These are phyloP conservation scores for Rhodotorula babjevae DNA, from an alignment of 768 basidiomycete genomes.

Conservation along the genomic window DNA sequence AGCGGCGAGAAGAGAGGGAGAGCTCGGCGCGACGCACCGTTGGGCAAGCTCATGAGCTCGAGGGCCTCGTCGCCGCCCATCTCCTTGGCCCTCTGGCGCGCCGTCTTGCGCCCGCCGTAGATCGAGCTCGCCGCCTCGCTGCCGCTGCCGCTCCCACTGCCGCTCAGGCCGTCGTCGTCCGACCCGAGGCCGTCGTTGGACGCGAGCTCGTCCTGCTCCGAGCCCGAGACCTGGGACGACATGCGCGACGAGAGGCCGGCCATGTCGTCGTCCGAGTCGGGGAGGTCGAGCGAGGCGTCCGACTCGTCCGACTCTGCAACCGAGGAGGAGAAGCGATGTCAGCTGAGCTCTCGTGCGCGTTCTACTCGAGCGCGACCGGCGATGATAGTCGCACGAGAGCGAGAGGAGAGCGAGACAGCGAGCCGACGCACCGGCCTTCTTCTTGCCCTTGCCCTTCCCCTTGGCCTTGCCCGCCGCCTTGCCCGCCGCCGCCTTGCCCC, in stretches of 20 bases:
- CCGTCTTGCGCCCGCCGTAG: constrained; percentile 40
- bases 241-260: not conserved
- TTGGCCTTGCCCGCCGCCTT: constrained; percentile 5
- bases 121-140: constrained; percentile 4
- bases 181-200: constrained; percentile 14
- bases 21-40: constrained; percentile 1
- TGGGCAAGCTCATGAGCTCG: constrained; percentile 40
- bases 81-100: constrained; percentile 42
- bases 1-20: too few species aligned
- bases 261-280: not conserved
- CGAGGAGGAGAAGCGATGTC: too few species aligned
- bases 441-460: constrained; percentile 30
- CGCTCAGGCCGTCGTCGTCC: constrained; percentile 1
- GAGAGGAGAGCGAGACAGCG: not conserved
- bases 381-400: not conserved
- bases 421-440: constrained; percentile 15
- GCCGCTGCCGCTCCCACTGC: not conserved
- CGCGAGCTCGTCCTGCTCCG: constrained; percentile 8
- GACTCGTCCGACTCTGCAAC: constrained; percentile 17
- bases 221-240: not conserved
- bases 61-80: constrained; percentile 37
- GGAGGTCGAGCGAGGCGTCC: constrained; percentile 12
- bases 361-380: not conserved
- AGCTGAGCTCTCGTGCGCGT: too few species aligned
- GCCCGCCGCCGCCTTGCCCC: not conserved